Conservation (phyloP, 169 alveolate species). For the Cyclospora cayetanensis region DNA sequence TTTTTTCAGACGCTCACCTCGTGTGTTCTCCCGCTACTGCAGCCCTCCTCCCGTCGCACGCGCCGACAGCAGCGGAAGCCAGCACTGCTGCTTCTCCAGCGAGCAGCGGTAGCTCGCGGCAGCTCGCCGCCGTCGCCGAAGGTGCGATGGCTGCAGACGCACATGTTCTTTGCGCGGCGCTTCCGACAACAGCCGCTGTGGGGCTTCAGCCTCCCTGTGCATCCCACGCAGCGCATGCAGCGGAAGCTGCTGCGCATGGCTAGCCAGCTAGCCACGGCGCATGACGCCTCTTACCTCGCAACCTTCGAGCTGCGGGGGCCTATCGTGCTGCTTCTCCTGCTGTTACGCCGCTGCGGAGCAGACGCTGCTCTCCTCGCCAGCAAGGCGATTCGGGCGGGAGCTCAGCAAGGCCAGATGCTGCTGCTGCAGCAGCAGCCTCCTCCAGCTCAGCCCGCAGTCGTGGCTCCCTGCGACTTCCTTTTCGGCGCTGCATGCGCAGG, state of each 20-base stretch:
- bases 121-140: neutral
- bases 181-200: slow-evolving; percentile 89
- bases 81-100: neutral
- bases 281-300: slow-evolving; percentile 78
- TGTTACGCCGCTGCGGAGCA: slow-evolving; percentile 4
- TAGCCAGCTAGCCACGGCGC: slow-evolving; percentile 78
- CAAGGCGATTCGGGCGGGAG: neutral
- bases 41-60: neutral
- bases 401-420: neutral
- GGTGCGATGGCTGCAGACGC: slow-evolving; percentile 92
- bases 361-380: neutral
- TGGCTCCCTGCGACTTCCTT: no score
- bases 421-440: neutral
- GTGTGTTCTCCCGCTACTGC: neutral
- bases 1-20: neutral
- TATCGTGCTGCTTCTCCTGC: neutral
- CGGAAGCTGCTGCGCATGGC: slow-evolving; percentile 86
- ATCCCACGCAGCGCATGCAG: slow-evolving; percentile 82
- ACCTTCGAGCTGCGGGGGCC: slow-evolving; percentile 23
- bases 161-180: slow-evolving; percentile 93
- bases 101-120: neutral
- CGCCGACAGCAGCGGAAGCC: neutral
- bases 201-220: slow-evolving; percentile 90
- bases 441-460: no score
- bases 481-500: no score